These are phyloP conservation scores for Bjerkandera adusta DNA, from an alignment of 1,284 basidiomycete species.

Conservation along the genomic window DNA sequence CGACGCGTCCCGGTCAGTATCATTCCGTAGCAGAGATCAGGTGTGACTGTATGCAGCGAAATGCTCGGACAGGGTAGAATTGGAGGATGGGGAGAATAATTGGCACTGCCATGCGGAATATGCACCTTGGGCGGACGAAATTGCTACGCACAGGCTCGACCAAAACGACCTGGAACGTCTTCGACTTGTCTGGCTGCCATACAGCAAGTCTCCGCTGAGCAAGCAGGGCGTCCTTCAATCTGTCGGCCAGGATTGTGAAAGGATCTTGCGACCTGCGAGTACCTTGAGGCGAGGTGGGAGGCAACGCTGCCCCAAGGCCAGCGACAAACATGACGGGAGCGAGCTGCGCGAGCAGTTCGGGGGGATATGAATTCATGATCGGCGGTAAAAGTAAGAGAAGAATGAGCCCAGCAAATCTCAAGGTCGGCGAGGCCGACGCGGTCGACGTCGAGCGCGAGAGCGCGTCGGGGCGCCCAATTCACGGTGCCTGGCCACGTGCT, in stretches of 20 bases:
- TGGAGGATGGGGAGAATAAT: neutral
- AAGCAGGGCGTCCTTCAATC: constrained; percentile 64
- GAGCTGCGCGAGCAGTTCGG: constrained; percentile 80
- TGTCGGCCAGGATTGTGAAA: constrained; percentile 50
- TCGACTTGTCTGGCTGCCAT: constrained; percentile 64
- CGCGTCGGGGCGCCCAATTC: no score
- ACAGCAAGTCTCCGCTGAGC: constrained; percentile 59
- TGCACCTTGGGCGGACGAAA: no score
- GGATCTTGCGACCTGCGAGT: constrained; percentile 46
- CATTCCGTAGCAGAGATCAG: neutral
- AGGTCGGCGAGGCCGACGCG: no score
- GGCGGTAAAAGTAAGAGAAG: neutral
- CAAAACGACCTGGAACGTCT: constrained; percentile 76
- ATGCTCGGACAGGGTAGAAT: neutral
- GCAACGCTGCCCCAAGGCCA: constrained; percentile 56
- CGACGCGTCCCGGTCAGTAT: constrained; percentile 3
- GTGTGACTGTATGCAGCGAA: no score
- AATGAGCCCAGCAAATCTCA: no score
- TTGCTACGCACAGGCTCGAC: constrained; percentile 68
- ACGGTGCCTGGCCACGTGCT: no score
- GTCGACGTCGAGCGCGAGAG: no score
- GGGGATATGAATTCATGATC: constrained; percentile 88
- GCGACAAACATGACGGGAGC: constrained; percentile 93
- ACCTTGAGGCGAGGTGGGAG: constrained; percentile 20
- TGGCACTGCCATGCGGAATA: neutral